phyloP scores from a whole-genome alignment of 495 filamentous ascomycete species.

The Aspergillus carlsbadensis region DNA sequence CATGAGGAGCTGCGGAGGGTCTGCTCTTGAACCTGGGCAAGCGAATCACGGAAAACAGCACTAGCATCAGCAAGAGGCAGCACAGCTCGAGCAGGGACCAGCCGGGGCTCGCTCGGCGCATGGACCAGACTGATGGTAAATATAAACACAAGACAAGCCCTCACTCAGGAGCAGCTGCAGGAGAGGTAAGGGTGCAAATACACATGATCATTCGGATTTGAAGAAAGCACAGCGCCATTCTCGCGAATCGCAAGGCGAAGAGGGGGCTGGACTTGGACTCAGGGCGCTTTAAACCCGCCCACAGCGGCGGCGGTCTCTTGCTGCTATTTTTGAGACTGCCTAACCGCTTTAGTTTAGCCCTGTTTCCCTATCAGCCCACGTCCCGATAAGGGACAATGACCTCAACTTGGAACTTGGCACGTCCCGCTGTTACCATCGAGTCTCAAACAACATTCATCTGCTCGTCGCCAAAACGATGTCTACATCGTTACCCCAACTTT shows the following conservation, averaged over 20 bases:
- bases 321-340: too few relatives aligned
- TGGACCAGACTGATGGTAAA: slow-evolving; percentile 4
- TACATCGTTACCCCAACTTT: neutral
- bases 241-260: slow-evolving; percentile 12
- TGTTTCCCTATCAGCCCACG: slow-evolving; percentile 29
- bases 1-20: slow-evolving; percentile 9
- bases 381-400: slow-evolving; percentile 23
- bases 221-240: slow-evolving; percentile 14
- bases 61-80: neutral
- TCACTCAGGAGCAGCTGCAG: neutral
- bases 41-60: slow-evolving; percentile 8
- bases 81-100: slow-evolving; percentile 20
- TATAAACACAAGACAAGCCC: slow-evolving; percentile 5
- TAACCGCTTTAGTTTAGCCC: neutral
- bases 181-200: slow-evolving; percentile 9
- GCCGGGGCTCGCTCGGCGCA: slow-evolving; percentile 19
- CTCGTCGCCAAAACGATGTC: slow-evolving; percentile 23
- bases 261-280: slow-evolving; percentile 19
- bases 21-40: neutral
- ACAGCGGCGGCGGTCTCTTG: slow-evolving; percentile 18
- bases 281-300: slow-evolving; percentile 27
- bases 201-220: slow-evolving; percentile 9
- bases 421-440: too few relatives aligned
- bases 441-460: too few relatives aligned
- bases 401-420: too few relatives aligned